These are phyloP conservation scores for Bonia amplexicaulis DNA, from an alignment of 176 grass and related monocot genomes.

Conservation along the genomic window DNA sequence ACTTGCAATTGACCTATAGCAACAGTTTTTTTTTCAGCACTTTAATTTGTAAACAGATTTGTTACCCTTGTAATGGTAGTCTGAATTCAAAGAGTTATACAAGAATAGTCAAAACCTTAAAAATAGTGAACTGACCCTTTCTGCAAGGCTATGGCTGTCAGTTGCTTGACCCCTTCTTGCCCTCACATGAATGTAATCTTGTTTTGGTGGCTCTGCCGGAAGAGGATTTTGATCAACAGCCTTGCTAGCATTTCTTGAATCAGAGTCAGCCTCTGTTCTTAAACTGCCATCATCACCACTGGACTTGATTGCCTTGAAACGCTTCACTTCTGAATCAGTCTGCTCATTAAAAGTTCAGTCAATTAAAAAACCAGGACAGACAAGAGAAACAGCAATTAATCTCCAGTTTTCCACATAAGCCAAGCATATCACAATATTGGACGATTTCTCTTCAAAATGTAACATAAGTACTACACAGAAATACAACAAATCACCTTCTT, in stretches of 20 bases:
- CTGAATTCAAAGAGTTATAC: background rate
- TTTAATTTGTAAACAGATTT: background rate
- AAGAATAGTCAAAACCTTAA: background rate
- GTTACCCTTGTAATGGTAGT: background rate
- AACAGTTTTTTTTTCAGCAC: background rate
- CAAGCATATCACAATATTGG: background rate
- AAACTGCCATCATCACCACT: slow-evolving; percentile 45
- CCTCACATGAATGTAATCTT: slow-evolving; percentile 97
- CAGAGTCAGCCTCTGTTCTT: slow-evolving; percentile 60
- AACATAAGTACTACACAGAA: background rate
- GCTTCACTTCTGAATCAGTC: slow-evolving; percentile 59
- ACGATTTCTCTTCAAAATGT: background rate
- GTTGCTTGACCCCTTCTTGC: slow-evolving; percentile 98
- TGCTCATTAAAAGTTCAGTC: slow-evolving; percentile 22
- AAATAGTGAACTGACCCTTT: slow-evolving; percentile 64
- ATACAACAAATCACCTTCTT: background rate
- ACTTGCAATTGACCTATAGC: background rate
- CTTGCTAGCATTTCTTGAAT: slow-evolving; percentile 57
- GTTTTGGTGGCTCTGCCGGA: slow-evolving; percentile 55
- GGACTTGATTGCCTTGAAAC: slow-evolving; percentile 58
- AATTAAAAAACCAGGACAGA: background rate
- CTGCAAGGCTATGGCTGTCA: slow-evolving; percentile 93
- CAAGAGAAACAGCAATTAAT: background rate
- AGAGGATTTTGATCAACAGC: slow-evolving; percentile 47
- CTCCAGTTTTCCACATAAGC: background rate